These are phyloP conservation scores for Mesembryanthemum crystallinum DNA, from an alignment of 148 eudicot genomes.

Conservation along the genomic window DNA sequence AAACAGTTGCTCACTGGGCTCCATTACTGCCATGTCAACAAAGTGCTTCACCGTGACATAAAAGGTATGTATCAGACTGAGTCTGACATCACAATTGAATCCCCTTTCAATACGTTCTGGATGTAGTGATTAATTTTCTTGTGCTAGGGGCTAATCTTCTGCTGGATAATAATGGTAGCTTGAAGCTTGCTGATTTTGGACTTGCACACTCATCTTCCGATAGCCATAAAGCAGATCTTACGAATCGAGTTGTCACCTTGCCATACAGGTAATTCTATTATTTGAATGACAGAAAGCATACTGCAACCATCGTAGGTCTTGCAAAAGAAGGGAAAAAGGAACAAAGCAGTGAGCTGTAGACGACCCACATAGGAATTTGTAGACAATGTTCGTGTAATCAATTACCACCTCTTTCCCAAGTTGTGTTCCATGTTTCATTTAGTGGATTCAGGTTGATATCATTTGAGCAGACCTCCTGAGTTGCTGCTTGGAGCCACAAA, in stretches of 20 bases:
- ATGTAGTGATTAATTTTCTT: constrained; percentile 3
- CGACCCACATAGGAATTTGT: neutral
- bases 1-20: constrained; percentile 74
- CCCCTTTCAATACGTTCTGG: neutral
- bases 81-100: neutral
- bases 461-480: constrained; percentile 65
- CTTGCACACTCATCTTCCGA: constrained; percentile 53
- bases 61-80: constrained; percentile 45
- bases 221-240: constrained; percentile 12
- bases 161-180: constrained; percentile 74
- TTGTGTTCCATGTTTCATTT: constrained; percentile 16
- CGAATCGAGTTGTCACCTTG: constrained; percentile 33
- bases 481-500: constrained; percentile 80
- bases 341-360: neutral
- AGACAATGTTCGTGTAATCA: constrained; percentile 39
- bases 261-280: constrained; percentile 22
- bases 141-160: constrained; percentile 72
- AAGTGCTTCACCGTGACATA: constrained; percentile 79
- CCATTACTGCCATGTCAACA: constrained; percentile 75
- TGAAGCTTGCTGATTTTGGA: constrained; percentile 89
- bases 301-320: neutral
- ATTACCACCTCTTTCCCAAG: neutral
- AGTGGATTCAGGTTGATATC: constrained; percentile 26
- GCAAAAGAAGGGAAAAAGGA: neutral
- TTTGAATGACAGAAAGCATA: neutral